Percentiles rank a stretch among this genome's conserved stretches.
Conservation (phyloP, 2,329 filamentous ascomycete genomes). For the Penicillium sp. region DNA sequence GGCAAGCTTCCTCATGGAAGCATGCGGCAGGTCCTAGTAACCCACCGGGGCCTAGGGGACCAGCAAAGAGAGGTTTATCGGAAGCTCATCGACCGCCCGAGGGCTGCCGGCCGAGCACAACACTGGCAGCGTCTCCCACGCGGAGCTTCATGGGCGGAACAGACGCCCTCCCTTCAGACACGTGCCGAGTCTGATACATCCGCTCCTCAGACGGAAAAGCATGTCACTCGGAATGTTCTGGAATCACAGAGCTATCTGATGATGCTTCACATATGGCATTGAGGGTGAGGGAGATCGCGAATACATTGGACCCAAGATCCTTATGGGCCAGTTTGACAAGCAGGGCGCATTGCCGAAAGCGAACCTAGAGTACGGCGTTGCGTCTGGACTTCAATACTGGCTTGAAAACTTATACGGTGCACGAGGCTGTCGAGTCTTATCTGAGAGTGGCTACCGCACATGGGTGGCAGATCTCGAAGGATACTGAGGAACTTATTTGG, state of each 20-base stretch:
- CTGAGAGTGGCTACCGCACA: conserved; percentile 63
- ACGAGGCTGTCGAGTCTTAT: conserved; percentile 72
- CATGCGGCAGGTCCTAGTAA: neutral
- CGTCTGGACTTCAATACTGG: conserved; percentile 57
- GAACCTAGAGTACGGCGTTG: too few species aligned
- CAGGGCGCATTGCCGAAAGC: too few species aligned
- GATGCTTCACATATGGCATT: too few species aligned
- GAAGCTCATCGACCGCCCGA: neutral
- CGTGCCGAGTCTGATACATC: too few species aligned
- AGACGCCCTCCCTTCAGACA: neutral
- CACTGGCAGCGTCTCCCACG: neutral
- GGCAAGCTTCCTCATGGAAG: neutral
- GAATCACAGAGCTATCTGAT: too few species aligned
- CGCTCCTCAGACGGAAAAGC: too few species aligned
- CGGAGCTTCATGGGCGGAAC: neutral
- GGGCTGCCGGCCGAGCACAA: neutral
- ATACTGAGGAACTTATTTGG: conserved; percentile 50
- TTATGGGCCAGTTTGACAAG: too few species aligned
- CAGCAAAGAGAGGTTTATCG: neutral
- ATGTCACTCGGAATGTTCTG: too few species aligned
- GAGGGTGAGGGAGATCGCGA: too few species aligned
- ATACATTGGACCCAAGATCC: too few species aligned
- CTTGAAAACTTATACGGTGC: too few species aligned
- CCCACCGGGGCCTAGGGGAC: neutral
- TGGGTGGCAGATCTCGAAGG: conserved; percentile 68